These are phyloP conservation scores for Parietichytrium sp. DNA, from an alignment of 108 stramenopile species.

Conservation along the genomic window DNA sequence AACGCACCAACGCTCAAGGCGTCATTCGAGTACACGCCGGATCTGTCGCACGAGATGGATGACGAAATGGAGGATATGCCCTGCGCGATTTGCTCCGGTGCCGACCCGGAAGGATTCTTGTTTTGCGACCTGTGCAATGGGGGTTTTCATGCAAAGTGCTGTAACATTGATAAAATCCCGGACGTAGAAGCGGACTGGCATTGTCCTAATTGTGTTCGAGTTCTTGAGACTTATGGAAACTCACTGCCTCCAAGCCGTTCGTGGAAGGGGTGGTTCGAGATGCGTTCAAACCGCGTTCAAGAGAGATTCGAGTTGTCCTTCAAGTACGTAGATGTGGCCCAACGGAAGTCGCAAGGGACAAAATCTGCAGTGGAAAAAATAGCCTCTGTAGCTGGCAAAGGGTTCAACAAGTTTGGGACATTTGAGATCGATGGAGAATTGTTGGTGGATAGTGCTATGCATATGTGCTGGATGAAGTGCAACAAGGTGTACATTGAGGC, in stretches of 20 bases:
- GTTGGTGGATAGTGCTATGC: too few relatives aligned
- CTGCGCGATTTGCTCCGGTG: conserved; percentile 7
- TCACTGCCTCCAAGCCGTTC: not conserved
- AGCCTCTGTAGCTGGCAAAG: too few relatives aligned
- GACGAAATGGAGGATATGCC: conserved; percentile 23
- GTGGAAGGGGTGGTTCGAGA: conserved; percentile 8
- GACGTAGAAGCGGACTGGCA: conserved; percentile 11
- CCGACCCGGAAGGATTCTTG: conserved; percentile 21
- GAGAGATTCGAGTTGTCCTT: too few relatives aligned
- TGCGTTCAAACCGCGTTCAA: not conserved
- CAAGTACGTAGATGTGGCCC: too few relatives aligned
- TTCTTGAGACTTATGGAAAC: not conserved
- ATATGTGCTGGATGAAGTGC: too few relatives aligned
- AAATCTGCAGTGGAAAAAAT: too few relatives aligned
- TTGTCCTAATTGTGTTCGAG: not conserved
- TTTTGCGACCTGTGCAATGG: conserved; percentile 35
- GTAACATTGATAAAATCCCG: not conserved
- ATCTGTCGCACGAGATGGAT: not conserved
- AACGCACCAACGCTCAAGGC: not conserved
- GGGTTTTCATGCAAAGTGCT: conserved; percentile 2
- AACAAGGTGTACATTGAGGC: too few relatives aligned
- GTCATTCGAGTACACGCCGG: not conserved
- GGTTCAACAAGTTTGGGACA: too few relatives aligned
- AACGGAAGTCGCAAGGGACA: too few relatives aligned
- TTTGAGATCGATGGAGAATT: too few relatives aligned